Evolutionary conservation across 2,329 filamentous ascomycete species (phyloP).

Genomic region (Fusarium succisae): DNA sequence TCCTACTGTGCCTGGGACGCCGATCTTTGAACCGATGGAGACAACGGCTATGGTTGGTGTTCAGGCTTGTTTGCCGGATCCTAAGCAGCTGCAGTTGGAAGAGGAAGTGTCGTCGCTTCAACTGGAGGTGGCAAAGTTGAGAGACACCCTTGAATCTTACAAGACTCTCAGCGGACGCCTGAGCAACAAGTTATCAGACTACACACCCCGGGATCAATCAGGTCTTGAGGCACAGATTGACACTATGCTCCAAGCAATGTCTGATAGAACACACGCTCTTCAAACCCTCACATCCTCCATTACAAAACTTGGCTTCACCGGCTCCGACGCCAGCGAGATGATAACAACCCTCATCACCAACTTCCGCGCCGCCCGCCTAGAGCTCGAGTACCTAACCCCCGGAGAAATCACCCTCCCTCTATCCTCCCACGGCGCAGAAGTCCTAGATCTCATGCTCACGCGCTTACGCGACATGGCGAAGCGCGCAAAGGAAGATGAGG

Average conservation of each 20-base stretch:
- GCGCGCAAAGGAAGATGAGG: slow-evolving; percentile 59
- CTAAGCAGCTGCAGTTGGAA: slow-evolving; percentile 53
- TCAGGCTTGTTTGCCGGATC: slow-evolving; percentile 50
- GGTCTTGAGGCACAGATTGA: slow-evolving; percentile 56
- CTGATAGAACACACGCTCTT: slow-evolving; percentile 60
- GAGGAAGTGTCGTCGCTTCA: slow-evolving; percentile 60
- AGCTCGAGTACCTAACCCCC: slow-evolving; percentile 69
- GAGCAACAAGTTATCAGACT: slow-evolving; percentile 46
- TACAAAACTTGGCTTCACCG: slow-evolving; percentile 60
- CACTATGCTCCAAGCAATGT: slow-evolving; percentile 55
- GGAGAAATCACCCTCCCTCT: slow-evolving; percentile 66
- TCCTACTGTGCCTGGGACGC: slow-evolving; percentile 51
- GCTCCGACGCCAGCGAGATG: slow-evolving; percentile 58
- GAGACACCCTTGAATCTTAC: slow-evolving; percentile 58
- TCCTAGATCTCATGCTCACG: slow-evolving; percentile 64
- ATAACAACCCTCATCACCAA: slow-evolving; percentile 57
- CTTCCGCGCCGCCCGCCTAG: slow-evolving; percentile 66
- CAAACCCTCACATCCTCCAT: slow-evolving; percentile 57
- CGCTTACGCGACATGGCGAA: slow-evolving; percentile 60
- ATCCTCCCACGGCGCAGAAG: slow-evolving; percentile 61
- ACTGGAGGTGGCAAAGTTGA: slow-evolving; percentile 59
- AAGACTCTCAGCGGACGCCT: slow-evolving; percentile 52
- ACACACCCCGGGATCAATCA: slow-evolving; percentile 19
- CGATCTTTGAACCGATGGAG: slow-evolving; percentile 44
- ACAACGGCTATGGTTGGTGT: slow-evolving; percentile 18